A percentile compares a stretch with the other conserved stretches of the same genome.
These are phyloP conservation scores for Kokia cookei DNA, from an alignment of 441 rosid species.

Conservation along the genomic window DNA sequence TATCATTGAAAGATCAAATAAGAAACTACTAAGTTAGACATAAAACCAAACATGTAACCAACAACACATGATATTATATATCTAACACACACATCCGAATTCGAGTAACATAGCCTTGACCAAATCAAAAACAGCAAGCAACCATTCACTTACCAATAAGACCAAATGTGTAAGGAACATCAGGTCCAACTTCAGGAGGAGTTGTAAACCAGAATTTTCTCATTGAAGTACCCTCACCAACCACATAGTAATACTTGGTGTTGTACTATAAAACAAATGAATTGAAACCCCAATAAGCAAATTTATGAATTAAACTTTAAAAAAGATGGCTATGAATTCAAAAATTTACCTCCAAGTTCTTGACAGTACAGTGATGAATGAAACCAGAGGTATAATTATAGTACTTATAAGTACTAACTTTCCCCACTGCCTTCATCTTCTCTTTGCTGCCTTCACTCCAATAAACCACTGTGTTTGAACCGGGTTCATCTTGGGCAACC, in stretches of 20 bases:
- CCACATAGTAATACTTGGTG: slow-evolving; percentile 64
- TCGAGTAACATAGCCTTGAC: too few species aligned
- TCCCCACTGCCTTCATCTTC: slow-evolving; percentile 45
- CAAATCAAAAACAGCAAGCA: not conserved
- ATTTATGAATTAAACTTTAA: too few species aligned
- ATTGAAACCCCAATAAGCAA: too few species aligned
- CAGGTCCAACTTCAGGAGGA: slow-evolving; percentile 80
- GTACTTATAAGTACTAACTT: slow-evolving; percentile 38
- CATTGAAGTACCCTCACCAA: slow-evolving; percentile 44
- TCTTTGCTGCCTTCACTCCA: slow-evolving; percentile 46
- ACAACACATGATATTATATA: too few species aligned
- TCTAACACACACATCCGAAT: too few species aligned
- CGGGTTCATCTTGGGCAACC: slow-evolving; percentile 64
- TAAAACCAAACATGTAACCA: too few species aligned
- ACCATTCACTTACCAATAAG: slow-evolving; percentile 49
- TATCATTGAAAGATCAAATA: too few species aligned
- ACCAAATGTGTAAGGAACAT: slow-evolving; percentile 85
- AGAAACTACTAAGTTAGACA: too few species aligned
- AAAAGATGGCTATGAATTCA: too few species aligned
- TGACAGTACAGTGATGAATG: slow-evolving; percentile 75
- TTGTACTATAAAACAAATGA: slow-evolving; percentile 35
- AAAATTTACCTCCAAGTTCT: slow-evolving; percentile 49
- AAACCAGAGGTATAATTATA: slow-evolving; percentile 69
- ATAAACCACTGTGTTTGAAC: slow-evolving; percentile 53
- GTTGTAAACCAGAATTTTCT: slow-evolving; percentile 71